phyloP scores from a whole-genome alignment of 768 basidiomycete species.

The Xanthoconium stramineum region DNA sequence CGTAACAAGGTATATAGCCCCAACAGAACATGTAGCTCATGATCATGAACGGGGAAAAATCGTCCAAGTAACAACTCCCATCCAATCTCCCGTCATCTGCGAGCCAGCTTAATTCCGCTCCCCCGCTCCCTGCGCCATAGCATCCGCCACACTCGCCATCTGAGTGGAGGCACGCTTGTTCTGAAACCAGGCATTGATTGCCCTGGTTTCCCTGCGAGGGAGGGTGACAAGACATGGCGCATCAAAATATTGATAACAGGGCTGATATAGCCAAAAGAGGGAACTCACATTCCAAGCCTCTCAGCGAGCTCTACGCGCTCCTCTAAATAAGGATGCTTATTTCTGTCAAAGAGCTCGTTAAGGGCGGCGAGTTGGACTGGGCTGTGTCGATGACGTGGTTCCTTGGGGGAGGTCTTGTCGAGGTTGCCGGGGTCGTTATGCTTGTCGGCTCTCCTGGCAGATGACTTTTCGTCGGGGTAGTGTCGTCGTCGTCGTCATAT shows the following conservation, averaged over 20 bases:
- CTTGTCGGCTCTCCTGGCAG: conserved; percentile 20
- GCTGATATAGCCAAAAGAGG: conserved; percentile 25
- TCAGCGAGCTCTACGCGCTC: conserved; percentile 66
- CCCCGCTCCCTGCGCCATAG: conserved; percentile 22
- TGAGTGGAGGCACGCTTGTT: conserved; percentile 82
- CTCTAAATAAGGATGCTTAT: conserved; percentile 71
- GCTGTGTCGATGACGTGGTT: conserved; percentile 75
- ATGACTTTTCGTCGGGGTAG: conserved; percentile 25
- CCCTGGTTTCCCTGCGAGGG: conserved; percentile 69
- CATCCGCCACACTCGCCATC: conserved; percentile 32
- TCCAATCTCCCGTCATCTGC: conserved; percentile 36
- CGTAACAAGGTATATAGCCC: too few species aligned
- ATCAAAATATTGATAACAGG: conserved; percentile 15
- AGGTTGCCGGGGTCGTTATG: conserved; percentile 19
- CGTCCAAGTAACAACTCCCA: conserved; percentile 25
- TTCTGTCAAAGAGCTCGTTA: conserved; percentile 74
- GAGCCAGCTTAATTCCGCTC: conserved; percentile 39
- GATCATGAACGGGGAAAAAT: conserved; percentile 18
- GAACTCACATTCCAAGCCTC: conserved; percentile 69
- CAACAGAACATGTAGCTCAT: too few species aligned
- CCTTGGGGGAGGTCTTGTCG: conserved; percentile 45
- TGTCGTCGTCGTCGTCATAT: conserved; percentile 23
- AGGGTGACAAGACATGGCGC: conserved; percentile 8
- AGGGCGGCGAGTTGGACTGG: conserved; percentile 69
- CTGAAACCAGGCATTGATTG: conserved; percentile 85